Evolutionary conservation across 768 basidiomycete genomes (phyloP), one percentile per base, ranked within the genome.

Genomic region (Paxillus rubicundulus): DNA sequence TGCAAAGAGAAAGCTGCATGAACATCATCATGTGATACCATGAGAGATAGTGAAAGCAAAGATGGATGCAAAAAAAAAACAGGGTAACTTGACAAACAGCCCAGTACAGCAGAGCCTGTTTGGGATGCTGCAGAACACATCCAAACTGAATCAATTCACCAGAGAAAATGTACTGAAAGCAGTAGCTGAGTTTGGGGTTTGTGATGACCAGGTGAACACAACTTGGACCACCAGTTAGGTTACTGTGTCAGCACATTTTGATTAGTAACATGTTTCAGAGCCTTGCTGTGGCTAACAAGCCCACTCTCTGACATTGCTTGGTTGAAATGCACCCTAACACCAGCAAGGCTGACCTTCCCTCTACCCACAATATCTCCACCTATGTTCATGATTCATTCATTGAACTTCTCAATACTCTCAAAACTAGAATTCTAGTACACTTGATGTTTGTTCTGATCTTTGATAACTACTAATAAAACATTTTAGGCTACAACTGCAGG

Each of bases 341-440:
- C 16, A 53, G 17, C 7, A 37, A 24, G 10, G 27, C 32, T 13
- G 58, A 63, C 28, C 43, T 63, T 27, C 61, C 61, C 13, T 50
- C 37, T 30, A 30, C 47, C 12, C 55, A 62, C 24, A 39, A 63
- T 24, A 49, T 63, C 16, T 45, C 46, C 4, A 40, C 20, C 9
- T 60, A 55, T 39, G 39, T 63, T 28, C 58, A 63, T 17, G 62
- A 63, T 37, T 20, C 50, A 16, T 63, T 52, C 39, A 39, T 62
- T 16, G 14, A 34, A 20, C 42, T 33, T 16, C 21, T 62, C 28
- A 16, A 36, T 32, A 21, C 43, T 17, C 36, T 52, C n/a, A 47
- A 48, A 36, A 17, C 21, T 18, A 44, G 48, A 28, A 52, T 60
- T 16, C n/a, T 21, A 21, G 32, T 33, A 33, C 12, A 33, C 32